phyloP scores from a whole-genome alignment of 768 basidiomycete genomes.

The Pleurotus eryngii region DNA sequence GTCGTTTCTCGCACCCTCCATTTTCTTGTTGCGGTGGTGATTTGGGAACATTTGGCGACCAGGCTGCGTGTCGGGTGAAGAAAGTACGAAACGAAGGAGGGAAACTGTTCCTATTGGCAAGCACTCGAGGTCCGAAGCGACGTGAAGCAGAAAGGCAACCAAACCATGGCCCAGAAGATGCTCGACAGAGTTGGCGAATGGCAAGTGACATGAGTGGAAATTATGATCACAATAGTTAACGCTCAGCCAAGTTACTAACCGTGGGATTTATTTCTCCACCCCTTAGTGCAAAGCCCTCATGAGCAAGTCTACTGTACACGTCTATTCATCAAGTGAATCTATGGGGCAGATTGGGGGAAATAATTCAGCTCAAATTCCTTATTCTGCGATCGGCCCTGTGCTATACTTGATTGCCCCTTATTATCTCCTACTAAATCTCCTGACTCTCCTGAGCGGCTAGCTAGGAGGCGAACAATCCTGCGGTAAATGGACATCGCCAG shows the following conservation, averaged over 20 bases:
- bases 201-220: background rate
- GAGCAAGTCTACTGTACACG: too few species aligned
- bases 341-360: too few species aligned
- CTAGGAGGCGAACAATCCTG: too few species aligned
- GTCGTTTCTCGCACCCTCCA: slow-evolving; percentile 17
- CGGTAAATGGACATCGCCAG: too few species aligned
- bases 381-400: too few species aligned
- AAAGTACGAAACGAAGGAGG: background rate
- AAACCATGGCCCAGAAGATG: background rate
- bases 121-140: background rate
- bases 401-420: too few species aligned
- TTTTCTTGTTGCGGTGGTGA: slow-evolving; percentile 9
- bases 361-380: too few species aligned
- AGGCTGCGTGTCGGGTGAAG: background rate
- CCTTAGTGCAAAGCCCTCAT: too few species aligned
- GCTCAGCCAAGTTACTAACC: background rate
- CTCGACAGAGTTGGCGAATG: background rate
- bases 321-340: too few species aligned
- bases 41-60: background rate
- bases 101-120: background rate
- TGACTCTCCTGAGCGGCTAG: too few species aligned
- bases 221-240: background rate
- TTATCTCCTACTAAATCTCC: too few species aligned
- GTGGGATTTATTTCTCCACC: background rate
- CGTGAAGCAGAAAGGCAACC: background rate